phyloP scores from a whole-genome alignment of 2,329 filamentous ascomycete species.

The Monilinia fructigena region DNA sequence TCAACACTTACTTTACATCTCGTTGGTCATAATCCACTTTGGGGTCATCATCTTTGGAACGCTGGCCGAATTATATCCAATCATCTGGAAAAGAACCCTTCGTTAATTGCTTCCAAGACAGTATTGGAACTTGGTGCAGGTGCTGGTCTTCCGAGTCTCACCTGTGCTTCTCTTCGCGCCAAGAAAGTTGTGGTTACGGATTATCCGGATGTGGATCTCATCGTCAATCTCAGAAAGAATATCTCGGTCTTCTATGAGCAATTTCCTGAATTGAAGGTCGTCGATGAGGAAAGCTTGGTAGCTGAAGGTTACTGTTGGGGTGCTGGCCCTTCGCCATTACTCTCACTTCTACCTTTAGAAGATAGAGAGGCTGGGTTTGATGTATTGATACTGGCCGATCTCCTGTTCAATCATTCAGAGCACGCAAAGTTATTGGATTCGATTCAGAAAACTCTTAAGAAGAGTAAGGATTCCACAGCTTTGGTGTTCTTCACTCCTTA shows the following conservation, averaged over 20 bases:
- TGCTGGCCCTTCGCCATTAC: slow-evolving; percentile 56
- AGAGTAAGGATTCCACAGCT: slow-evolving; percentile 46
- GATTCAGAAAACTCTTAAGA: slow-evolving; percentile 64
- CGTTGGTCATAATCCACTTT: slow-evolving; percentile 83
- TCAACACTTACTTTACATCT: slow-evolving; percentile 60
- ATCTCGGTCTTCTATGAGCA: slow-evolving; percentile 46
- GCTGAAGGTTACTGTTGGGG: slow-evolving; percentile 81
- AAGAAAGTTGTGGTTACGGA: slow-evolving; percentile 76
- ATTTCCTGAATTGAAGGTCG: slow-evolving; percentile 8
- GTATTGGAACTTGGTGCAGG: slow-evolving; percentile 88
- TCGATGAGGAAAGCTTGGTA: slow-evolving; percentile 44
- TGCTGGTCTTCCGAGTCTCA: slow-evolving; percentile 78
- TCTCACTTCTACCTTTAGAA: slow-evolving; percentile 50
- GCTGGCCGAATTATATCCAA: slow-evolving; percentile 74
- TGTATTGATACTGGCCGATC: slow-evolving; percentile 79
- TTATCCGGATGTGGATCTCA: slow-evolving; percentile 81
- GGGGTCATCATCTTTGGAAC: slow-evolving; percentile 92
- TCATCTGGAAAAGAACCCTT: slow-evolving; percentile 71
- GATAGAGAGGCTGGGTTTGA: slow-evolving; percentile 58
- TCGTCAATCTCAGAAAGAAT: slow-evolving; percentile 77
- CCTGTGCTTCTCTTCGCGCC: slow-evolving; percentile 72
- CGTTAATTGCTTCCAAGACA: slow-evolving; percentile 63
- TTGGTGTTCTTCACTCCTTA: slow-evolving; percentile 95
- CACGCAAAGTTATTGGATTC: slow-evolving; percentile 75
- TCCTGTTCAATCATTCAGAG: slow-evolving; percentile 89